Evolutionary conservation across 2,329 filamentous ascomycete genomes (phyloP).

Genomic region (Aspergillus cejpii): DNA sequence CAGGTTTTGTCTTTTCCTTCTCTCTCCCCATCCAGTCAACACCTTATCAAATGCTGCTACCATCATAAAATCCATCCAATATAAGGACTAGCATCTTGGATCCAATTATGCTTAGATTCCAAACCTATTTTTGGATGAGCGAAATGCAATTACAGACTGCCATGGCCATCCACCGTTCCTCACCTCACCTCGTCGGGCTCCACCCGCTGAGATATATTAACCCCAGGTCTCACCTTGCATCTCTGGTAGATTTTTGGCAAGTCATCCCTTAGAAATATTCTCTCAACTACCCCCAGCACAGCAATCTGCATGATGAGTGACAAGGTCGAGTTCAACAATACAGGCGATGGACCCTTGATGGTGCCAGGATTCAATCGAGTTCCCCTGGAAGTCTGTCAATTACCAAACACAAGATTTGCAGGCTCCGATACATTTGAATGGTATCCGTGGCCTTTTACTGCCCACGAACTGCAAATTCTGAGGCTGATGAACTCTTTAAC

Average conservation of each 20-base stretch:
- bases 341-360: not conserved
- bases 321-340: not conserved
- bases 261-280: not conserved
- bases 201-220: not conserved
- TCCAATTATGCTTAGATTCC: not conserved
- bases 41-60: not conserved
- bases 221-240: not conserved
- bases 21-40: not conserved
- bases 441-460: conserved; percentile 2
- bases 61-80: not conserved
- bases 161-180: not conserved
- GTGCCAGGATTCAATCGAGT: not conserved
- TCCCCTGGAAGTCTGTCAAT: not conserved
- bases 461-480: conserved; percentile 8
- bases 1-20: too few relatives aligned
- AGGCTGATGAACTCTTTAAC: conserved; percentile 7
- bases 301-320: not conserved
- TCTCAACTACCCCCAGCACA: not conserved
- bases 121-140: not conserved
- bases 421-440: not conserved
- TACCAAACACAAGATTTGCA: not conserved
- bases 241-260: not conserved
- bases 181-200: not conserved
- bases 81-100: not conserved
- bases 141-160: not conserved